Conservation (phyloP, 768 basidiomycete genomes). For the Suillus fuscotomentosus region DNA sequence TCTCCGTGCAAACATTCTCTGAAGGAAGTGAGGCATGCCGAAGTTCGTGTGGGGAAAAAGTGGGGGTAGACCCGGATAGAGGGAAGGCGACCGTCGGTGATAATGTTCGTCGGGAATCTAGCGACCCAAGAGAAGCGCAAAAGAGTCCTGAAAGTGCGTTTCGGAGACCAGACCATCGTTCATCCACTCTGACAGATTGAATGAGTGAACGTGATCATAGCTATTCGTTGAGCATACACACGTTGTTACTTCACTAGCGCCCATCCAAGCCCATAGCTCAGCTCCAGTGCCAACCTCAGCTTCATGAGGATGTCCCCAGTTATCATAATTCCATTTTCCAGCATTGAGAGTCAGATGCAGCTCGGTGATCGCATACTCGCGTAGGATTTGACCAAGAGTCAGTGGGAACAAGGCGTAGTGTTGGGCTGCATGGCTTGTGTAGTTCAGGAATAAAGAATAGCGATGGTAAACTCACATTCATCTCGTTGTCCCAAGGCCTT, state of each 20-base stretch:
- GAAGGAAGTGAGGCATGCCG: conserved; percentile 78
- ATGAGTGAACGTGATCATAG: conserved; percentile 6
- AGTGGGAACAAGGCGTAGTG: conserved; percentile 89
- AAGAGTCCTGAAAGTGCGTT: conserved; percentile 92
- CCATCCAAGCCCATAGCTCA: conserved; percentile 92
- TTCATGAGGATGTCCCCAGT: conserved; percentile 82
- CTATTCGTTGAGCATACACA: conserved; percentile 21
- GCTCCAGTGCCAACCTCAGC: conserved; percentile 80
- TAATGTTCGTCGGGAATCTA: conserved; percentile 75
- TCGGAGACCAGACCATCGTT: conserved; percentile 81
- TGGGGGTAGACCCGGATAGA: conserved; percentile 53
- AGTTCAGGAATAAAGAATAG: background rate
- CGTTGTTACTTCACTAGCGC: conserved; percentile 54
- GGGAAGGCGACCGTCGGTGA: conserved; percentile 64
- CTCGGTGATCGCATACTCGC: conserved; percentile 82
- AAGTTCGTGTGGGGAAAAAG: conserved; percentile 49
- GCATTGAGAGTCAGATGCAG: conserved; percentile 88
- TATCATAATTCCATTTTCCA: conserved; percentile 86
- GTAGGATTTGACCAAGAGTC: conserved; percentile 81
- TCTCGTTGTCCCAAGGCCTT: conserved; percentile 43
- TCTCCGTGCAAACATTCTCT: conserved; percentile 95
- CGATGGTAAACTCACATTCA: conserved; percentile 38
- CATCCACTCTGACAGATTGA: conserved; percentile 51
- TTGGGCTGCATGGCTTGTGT: conserved; percentile 49
- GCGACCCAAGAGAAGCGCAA: conserved; percentile 84